phyloP scores from a whole-genome alignment of 2,329 filamentous ascomycete species.

The Endocalyx cinctus region DNA sequence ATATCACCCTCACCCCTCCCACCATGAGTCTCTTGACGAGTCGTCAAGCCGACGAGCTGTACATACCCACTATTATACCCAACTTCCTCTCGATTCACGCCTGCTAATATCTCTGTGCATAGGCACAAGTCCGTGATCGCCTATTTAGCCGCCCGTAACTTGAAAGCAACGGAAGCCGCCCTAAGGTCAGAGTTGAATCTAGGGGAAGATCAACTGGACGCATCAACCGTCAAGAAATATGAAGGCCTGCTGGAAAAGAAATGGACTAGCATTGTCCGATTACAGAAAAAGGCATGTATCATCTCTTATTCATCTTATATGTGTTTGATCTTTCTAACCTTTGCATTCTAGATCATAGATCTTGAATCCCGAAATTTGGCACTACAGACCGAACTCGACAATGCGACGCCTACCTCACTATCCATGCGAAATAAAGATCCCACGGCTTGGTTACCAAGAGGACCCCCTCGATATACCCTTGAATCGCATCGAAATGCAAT shows the following conservation, averaged over 20 bases:
- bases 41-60: conserved; percentile 30
- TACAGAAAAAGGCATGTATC: conserved; percentile 81
- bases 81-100: background rate
- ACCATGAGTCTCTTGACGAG: conserved; percentile 27
- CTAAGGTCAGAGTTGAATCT: conserved; percentile 75
- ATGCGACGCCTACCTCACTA: conserved; percentile 70
- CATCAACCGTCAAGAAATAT: conserved; percentile 85
- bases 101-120: too few species aligned
- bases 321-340: too few species aligned
- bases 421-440: conserved; percentile 81
- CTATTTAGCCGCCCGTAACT: conserved; percentile 72
- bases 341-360: conserved; percentile 85
- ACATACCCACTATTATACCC: too few species aligned
- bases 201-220: conserved; percentile 67
- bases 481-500: conserved; percentile 78
- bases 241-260: conserved; percentile 94
- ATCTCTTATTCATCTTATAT: conserved; percentile 8
- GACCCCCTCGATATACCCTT: conserved; percentile 74
- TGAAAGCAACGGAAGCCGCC: conserved; percentile 63
- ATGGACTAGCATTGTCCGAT: conserved; percentile 90
- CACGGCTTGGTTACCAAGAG: conserved; percentile 77
- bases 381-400: conserved; percentile 81
- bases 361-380: conserved; percentile 70
- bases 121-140: conserved; percentile 86
- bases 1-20: too few species aligned